phyloP scores from a whole-genome alignment of 176 grass and related monocot genomes.

The Saccharum spontaneum region DNA sequence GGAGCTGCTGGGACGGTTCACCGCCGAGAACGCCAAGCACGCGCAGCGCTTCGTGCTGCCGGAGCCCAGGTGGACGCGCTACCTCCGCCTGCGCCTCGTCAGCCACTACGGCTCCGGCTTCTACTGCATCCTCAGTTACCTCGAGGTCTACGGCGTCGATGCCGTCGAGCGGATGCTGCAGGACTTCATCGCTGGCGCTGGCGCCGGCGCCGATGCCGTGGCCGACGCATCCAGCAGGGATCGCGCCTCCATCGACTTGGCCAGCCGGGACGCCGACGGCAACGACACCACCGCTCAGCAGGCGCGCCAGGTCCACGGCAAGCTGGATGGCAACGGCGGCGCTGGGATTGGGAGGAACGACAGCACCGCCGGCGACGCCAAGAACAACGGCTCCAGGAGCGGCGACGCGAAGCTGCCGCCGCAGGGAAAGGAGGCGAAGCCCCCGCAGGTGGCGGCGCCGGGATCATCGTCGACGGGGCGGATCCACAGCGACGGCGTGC shows the following conservation, averaged over 20 bases:
- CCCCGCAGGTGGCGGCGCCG: constrained; percentile 32
- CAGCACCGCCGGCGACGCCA: constrained; percentile 6
- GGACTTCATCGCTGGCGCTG: constrained; percentile 57
- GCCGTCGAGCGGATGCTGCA: constrained; percentile 76
- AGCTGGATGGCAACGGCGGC: neutral
- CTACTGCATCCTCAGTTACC: constrained; percentile 89
- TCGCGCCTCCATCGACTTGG: neutral
- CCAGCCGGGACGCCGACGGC: neutral
- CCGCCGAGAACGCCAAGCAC: constrained; percentile 78
- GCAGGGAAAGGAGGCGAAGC: constrained; percentile 11
- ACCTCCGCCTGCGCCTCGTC: constrained; percentile 69
- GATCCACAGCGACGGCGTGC: constrained; percentile 66
- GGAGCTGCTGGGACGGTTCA: constrained; percentile 64
- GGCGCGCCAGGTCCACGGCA: neutral
- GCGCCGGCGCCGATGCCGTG: neutral
- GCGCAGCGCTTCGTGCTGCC: constrained; percentile 72
- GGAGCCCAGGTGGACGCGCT: constrained; percentile 65
- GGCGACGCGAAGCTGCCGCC: constrained; percentile 30
- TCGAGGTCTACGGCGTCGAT: constrained; percentile 78
- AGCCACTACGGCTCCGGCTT: constrained; percentile 80
- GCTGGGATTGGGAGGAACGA: constrained; percentile 18
- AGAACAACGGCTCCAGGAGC: constrained; percentile 29
- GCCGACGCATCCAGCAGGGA: constrained; percentile 36
- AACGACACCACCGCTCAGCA: constrained; percentile 22
- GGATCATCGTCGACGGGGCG: constrained; percentile 31